phyloP scores from a whole-genome alignment of 345 rosid species.

The Euphorbia pulcherrima region DNA sequence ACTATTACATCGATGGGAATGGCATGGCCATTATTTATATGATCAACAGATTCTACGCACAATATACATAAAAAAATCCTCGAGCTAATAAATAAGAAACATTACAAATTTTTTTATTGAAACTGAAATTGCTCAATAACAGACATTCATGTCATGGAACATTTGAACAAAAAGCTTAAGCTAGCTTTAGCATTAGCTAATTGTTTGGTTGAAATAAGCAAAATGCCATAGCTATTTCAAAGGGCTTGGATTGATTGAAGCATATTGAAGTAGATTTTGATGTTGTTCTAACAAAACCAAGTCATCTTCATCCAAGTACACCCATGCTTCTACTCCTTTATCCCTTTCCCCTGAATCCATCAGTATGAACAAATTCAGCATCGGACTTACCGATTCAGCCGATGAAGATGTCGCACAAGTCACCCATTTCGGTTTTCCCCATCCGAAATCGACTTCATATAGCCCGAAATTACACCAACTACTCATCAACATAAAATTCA shows the following conservation, averaged over 20 bases:
- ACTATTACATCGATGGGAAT: too few species aligned
- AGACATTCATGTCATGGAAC: too few species aligned
- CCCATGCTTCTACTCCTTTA: slow-evolving; percentile 30
- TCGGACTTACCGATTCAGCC: background rate
- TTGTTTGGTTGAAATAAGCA: too few species aligned
- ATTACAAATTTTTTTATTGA: too few species aligned
- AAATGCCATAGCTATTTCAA: too few species aligned
- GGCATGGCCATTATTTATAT: too few species aligned
- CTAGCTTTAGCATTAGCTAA: too few species aligned
- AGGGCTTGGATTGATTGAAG: slow-evolving; percentile 13
- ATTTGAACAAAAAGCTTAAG: too few species aligned
- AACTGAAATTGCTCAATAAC: too few species aligned
- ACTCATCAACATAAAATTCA: background rate
- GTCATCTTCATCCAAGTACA: slow-evolving; percentile 17
- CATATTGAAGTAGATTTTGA: slow-evolving; percentile 9
- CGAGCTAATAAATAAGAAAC: too few species aligned
- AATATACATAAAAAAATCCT: too few species aligned
- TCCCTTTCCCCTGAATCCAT: slow-evolving; percentile 2
- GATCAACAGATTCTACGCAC: too few species aligned
- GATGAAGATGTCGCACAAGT: background rate
- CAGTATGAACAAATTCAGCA: slow-evolving; percentile 7
- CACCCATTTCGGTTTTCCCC: slow-evolving; percentile 29
- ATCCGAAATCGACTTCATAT: slow-evolving; percentile 31
- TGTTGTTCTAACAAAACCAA: slow-evolving; percentile 2
- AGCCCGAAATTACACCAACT: slow-evolving; percentile 22